Percentiles rank a stretch among this genome's conserved stretches.
phyloP scores from a whole-genome alignment of 2,329 filamentous ascomycete genomes.

The Aulographum hederae region DNA sequence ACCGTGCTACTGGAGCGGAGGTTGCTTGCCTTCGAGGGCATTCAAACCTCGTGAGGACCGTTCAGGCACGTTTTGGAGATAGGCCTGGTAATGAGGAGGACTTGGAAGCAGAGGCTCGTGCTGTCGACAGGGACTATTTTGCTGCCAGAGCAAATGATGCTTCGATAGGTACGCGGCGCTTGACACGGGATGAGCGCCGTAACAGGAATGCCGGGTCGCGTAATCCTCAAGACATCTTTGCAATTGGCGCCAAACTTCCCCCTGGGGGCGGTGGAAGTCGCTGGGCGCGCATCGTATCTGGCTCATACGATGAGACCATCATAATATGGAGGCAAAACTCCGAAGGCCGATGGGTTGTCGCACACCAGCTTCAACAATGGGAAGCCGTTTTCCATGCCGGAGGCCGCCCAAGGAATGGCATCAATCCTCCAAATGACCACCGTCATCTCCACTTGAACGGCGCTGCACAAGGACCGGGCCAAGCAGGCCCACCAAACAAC shows the following conservation, averaged over 20 bases:
- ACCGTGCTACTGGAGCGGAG: slow-evolving; percentile 67
- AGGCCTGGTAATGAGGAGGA: slow-evolving; percentile 62
- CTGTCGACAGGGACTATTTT: slow-evolving; percentile 57
- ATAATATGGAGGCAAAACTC: slow-evolving; percentile 85
- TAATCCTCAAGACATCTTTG: slow-evolving; percentile 56
- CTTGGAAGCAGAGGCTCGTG: slow-evolving; percentile 52
- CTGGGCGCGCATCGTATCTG: slow-evolving; percentile 90
- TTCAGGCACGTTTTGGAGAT: slow-evolving; percentile 89
- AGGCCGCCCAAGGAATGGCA: slow-evolving; percentile 9
- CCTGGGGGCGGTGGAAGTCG: slow-evolving; percentile 77
- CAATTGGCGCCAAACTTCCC: slow-evolving; percentile 70
- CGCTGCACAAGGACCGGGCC: neutral
- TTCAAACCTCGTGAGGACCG: slow-evolving; percentile 69
- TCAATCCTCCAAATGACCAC: no score
- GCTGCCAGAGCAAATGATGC: slow-evolving; percentile 29
- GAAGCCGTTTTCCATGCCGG: slow-evolving; percentile 37
- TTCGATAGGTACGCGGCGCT: slow-evolving; percentile 14
- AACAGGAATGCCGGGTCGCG: slow-evolving; percentile 51
- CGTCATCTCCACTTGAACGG: neutral
- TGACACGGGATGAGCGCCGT: slow-evolving; percentile 16
- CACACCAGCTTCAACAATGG: slow-evolving; percentile 58
- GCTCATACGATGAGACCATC: slow-evolving; percentile 89
- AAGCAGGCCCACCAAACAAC: neutral
- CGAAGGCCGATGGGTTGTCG: slow-evolving; percentile 68
- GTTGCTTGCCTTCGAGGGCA: slow-evolving; percentile 77